phyloP scores from a whole-genome alignment of 345 rosid species.

The Syzygium aromaticum region DNA sequence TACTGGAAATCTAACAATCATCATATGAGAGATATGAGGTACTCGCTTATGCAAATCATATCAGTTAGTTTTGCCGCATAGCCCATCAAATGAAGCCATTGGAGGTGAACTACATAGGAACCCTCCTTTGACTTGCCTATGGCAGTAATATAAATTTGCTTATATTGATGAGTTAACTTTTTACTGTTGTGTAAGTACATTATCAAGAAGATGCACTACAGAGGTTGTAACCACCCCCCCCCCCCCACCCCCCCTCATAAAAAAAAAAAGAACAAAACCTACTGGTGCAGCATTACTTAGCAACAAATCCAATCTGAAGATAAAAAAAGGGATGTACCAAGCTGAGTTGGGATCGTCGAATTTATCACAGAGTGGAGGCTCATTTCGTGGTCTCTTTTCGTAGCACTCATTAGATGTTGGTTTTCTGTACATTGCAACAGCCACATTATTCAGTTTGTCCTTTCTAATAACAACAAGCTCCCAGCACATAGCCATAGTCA shows the following conservation, averaged over 20 bases:
- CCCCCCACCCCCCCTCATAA: too few relatives aligned
- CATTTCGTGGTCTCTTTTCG: slow-evolving; percentile 14
- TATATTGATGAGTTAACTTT: not conserved
- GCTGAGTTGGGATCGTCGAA: slow-evolving; percentile 35
- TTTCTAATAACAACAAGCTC: slow-evolving; percentile 22
- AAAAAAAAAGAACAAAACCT: not conserved
- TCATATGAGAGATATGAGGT: not conserved
- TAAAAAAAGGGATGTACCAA: slow-evolving; percentile 11
- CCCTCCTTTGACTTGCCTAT: not conserved
- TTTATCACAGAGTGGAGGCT: slow-evolving; percentile 28
- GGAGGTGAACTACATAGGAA: not conserved
- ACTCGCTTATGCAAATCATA: not conserved
- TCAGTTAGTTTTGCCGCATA: not conserved
- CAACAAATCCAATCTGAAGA: not conserved
- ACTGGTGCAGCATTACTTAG: not conserved
- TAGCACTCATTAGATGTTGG: slow-evolving; percentile 35
- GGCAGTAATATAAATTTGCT: not conserved
- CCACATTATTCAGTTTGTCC: slow-evolving; percentile 30
- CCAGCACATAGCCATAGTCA: slow-evolving; percentile 41
- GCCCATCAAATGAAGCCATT: not conserved
- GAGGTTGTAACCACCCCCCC: not conserved
- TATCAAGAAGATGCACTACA: not conserved
- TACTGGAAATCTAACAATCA: not conserved
- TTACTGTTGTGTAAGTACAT: not conserved
- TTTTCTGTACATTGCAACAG: slow-evolving; percentile 25